A percentile compares a stretch with the other conserved stretches of the same genome.
These are phyloP conservation scores for Tolypocladium tundrense DNA, from an alignment of 2,329 filamentous ascomycete genomes.

Conservation along the genomic window DNA sequence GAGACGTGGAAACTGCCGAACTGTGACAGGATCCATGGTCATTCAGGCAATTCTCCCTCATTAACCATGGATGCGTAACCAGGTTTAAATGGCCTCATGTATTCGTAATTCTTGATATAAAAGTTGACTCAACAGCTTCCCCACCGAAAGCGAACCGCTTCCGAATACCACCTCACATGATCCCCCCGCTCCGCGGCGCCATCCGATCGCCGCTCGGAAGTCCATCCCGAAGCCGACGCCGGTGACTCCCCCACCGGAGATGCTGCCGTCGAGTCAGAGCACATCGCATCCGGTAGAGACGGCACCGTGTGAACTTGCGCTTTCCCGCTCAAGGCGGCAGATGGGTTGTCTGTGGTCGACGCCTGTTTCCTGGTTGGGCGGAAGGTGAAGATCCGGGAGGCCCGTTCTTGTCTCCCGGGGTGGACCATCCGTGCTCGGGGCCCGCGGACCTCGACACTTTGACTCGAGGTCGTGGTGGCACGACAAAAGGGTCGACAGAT, in stretches of 20 bases:
- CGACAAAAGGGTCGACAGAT: background rate
- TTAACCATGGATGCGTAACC: background rate
- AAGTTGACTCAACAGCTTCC: background rate
- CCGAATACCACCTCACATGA: background rate
- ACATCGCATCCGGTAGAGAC: background rate
- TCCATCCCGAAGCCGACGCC: background rate
- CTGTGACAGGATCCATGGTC: background rate
- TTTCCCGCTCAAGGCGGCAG: background rate
- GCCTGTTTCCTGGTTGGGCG: background rate
- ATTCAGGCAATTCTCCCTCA: background rate
- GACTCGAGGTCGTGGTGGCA: background rate
- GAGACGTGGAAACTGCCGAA: background rate
- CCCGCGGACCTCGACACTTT: background rate
- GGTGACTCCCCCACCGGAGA: background rate
- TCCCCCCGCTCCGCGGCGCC: background rate
- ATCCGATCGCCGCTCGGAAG: background rate
- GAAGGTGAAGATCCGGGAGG: no score
- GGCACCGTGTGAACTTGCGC: background rate
- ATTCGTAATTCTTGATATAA: background rate
- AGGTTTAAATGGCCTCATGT: background rate
- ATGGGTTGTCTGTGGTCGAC: background rate
- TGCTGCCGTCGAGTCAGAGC: background rate
- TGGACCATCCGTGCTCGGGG: background rate
- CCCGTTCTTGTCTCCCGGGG: background rate
- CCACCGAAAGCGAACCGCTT: background rate